phyloP scores from a whole-genome alignment of 805 yeast species.

The Ogataea paraovalis region DNA sequence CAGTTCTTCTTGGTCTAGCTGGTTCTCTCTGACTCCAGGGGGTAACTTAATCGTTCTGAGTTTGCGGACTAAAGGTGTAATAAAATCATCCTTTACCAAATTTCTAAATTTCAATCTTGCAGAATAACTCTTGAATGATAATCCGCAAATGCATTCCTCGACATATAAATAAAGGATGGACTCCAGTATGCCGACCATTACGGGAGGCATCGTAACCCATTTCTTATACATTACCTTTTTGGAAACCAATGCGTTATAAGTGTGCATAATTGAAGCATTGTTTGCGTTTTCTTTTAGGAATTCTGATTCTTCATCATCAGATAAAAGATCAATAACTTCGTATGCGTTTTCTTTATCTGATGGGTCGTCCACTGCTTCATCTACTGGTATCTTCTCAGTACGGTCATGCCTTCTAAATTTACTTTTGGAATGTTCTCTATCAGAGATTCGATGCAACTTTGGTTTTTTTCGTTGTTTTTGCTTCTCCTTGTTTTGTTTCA shows the following conservation, averaged over 20 bases:
- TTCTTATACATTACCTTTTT: constrained; percentile 13
- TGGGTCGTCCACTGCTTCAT: background rate
- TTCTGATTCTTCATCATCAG: constrained; percentile 7
- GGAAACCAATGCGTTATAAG: constrained; percentile 11
- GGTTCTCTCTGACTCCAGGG: constrained; percentile 18
- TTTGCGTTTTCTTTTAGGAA: constrained; percentile 4
- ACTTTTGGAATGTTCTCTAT: background rate
- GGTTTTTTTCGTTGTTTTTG: background rate
- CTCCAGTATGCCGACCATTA: constrained; percentile 10
- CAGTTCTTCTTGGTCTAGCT: constrained; percentile 25
- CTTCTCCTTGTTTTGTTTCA: background rate
- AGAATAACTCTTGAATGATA: constrained; percentile 12
- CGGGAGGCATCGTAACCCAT: constrained; percentile 20
- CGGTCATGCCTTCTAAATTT: background rate
- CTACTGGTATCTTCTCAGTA: background rate
- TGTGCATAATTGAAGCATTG: constrained; percentile 6
- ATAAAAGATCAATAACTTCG: constrained; percentile 1
- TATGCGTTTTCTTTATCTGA: background rate
- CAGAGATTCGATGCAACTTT: background rate
- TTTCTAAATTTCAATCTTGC: constrained; percentile 17
- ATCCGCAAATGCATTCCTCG: constrained; percentile 16
- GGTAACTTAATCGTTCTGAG: constrained; percentile 24
- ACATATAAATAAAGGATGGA: constrained; percentile 17
- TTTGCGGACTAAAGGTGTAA: constrained; percentile 20
- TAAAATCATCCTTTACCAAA: constrained; percentile 16